Percentiles rank a stretch among this genome's conserved stretches.
Conservation (phyloP, 805 yeast species). For the Lipomyces kockii region DNA sequence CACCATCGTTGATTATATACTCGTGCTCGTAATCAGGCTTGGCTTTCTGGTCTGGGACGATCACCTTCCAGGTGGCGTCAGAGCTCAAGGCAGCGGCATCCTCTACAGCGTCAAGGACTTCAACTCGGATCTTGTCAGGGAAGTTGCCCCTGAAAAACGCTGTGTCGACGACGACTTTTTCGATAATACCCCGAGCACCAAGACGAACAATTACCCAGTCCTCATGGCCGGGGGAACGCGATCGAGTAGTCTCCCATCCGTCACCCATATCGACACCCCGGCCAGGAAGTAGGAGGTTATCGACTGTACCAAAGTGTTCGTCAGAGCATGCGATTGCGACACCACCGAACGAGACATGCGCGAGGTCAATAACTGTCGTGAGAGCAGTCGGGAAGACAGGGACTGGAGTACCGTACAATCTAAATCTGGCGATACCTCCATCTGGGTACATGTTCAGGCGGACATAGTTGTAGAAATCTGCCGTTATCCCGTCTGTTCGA, state of each 20-base stretch:
- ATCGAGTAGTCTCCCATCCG: conserved; percentile 97
- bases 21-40: conserved; percentile 83
- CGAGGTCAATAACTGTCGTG: conserved; percentile 64
- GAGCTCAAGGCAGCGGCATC: conserved; percentile 47
- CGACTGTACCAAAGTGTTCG: conserved; percentile 93
- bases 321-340: conserved; percentile 82
- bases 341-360: conserved; percentile 85
- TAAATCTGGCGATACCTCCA: conserved; percentile 96
- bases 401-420: conserved; percentile 81
- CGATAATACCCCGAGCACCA: conserved; percentile 65
- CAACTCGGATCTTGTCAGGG: conserved; percentile 79
- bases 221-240: conserved; percentile 78
- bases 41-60: conserved; percentile 74
- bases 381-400: conserved; percentile 65
- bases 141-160: conserved; percentile 94
- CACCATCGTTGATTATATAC: conserved; percentile 46
- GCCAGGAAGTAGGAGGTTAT: conserved; percentile 87
- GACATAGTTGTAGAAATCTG: conserved; percentile 70
- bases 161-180: conserved; percentile 76
- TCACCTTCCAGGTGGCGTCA: conserved; percentile 60
- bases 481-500: conserved; percentile 61
- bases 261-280: conserved; percentile 96
- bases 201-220: conserved; percentile 90
- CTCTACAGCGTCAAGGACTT: conserved; percentile 55
- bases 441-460: conserved; percentile 94